phyloP scores from a whole-genome alignment of 164 flowering plant genomes.

The Liquidambar formosana region DNA sequence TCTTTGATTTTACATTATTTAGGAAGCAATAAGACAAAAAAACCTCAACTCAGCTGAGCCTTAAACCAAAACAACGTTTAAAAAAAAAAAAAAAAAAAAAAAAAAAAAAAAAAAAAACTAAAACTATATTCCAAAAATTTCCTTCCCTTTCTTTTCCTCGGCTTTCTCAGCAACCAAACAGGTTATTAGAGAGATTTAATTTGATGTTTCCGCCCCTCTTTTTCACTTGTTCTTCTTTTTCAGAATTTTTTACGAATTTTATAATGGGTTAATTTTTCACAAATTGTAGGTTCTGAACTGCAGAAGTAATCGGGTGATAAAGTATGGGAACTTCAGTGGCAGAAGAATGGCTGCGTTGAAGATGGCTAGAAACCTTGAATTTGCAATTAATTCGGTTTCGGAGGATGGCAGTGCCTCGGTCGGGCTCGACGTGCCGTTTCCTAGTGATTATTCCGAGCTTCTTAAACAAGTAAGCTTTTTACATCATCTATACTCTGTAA shows the following conservation, averaged over 20 bases:
- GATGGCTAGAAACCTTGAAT: conserved; percentile 17
- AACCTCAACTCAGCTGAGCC: no score
- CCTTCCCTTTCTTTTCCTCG: no score
- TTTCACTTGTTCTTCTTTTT: background rate
- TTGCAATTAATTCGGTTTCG: conserved; percentile 27
- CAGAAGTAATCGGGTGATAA: conserved; percentile 10
- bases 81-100: no score
- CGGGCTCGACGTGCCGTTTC: conserved; percentile 59
- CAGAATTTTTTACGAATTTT: background rate
- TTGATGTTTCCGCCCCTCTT: no score
- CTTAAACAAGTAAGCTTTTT: conserved; percentile 61
- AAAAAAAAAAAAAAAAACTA: no score
- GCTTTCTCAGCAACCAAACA: no score
- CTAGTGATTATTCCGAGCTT: conserved; percentile 70
- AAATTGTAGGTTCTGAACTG: conserved; percentile 19
- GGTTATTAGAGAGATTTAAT: no score
- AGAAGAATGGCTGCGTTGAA: background rate
- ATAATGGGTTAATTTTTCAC: background rate
- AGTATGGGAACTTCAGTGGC: conserved; percentile 6
- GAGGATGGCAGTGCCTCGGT: conserved; percentile 31
- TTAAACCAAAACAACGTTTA: no score
- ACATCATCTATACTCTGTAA: background rate
- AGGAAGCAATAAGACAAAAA: no score
- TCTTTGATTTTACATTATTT: no score
- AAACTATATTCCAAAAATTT: no score